Base-by-base conservation (phyloP, 352 stramenopile species). In the Pythium oligandrum region DNA sequence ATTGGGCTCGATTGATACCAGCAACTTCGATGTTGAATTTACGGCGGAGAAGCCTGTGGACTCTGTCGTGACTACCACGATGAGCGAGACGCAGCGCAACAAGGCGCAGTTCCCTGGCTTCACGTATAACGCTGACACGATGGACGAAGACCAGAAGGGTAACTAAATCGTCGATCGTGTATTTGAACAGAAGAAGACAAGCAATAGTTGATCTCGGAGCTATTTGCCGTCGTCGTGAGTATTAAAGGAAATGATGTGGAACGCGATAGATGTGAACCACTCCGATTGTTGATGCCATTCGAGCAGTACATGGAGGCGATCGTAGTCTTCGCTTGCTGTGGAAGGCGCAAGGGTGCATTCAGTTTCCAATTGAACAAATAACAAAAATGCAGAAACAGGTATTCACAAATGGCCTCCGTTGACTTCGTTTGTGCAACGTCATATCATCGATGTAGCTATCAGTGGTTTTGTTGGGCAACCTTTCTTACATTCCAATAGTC, bases 21-120 rank as follows among this genome's bases (percentile, higher is more conserved):
- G 84, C 71, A 97, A 98, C 70, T 96, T 98, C 59, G 82, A 97
- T 63, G 75, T 96, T 44, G 90, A 98, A 56, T 98, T 98, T 59
- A 98, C 93, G 51, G 74, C 65, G 44, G 89, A 97, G 60, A 93
- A 92, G 53, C 86, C 93, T 6, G 86, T 94, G 46, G 85, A 95
- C 66, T 95, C 85, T 43, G 85, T 95, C 45, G 85, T 95, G 59
- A 95, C 85, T n/a, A 93, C 83, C 51, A 92, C 78, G 35, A 90
- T 95, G 81, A 95, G 83, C 71, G 83, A 91, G 66, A 93, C 83
- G 34, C 83, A 93, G 73, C 81, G 83, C 64, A 90, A 89, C 77
- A 95, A 95, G 75, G 85, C 85, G 57, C 81, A 95, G 63, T 95
- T 95, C 70, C 77, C 81, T 44, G 85, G 85, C 61, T 95, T 95